These are phyloP conservation scores for Triadica sebifera DNA, from an alignment of 345 rosid genomes.

Conservation along the genomic window DNA sequence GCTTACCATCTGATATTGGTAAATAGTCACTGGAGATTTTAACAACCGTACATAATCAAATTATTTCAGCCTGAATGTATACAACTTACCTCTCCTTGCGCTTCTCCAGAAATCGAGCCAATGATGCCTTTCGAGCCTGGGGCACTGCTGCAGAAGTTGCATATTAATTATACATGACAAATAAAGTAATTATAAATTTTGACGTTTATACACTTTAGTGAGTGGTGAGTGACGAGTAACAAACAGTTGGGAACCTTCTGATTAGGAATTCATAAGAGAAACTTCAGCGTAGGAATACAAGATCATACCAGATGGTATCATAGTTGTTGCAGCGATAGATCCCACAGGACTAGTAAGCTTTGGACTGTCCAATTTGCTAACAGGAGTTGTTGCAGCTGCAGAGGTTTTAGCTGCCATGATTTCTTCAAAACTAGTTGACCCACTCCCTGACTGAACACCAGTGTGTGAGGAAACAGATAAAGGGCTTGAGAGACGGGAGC, in stretches of 20 bases:
- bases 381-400: slow-evolving; percentile 32
- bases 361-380: slow-evolving; percentile 41
- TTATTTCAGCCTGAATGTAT: neutral
- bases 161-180: slow-evolving; percentile 2
- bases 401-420: slow-evolving; percentile 34
- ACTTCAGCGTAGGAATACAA: neutral
- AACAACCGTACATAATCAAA: too few relatives aligned
- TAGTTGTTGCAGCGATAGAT: slow-evolving; percentile 32
- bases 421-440: slow-evolving; percentile 48
- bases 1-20: neutral
- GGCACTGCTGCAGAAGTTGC: slow-evolving; percentile 46
- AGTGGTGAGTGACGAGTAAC: neutral
- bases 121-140: slow-evolving; percentile 88
- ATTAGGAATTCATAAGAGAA: neutral
- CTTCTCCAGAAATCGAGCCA: slow-evolving; percentile 96
- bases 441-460: slow-evolving; percentile 43
- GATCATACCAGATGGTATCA: slow-evolving; percentile 63
- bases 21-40: neutral
- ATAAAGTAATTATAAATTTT: neutral
- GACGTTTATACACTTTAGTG: neutral
- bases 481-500: slow-evolving; percentile 46
- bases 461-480: slow-evolving; percentile 56
- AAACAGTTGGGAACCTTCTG: neutral
- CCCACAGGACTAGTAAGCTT: slow-evolving; percentile 26
- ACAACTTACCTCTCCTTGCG: slow-evolving; percentile 77